Base-by-base conservation (phyloP, 371 early-diverging fungal species). In the Mortierella sp. region DNA sequence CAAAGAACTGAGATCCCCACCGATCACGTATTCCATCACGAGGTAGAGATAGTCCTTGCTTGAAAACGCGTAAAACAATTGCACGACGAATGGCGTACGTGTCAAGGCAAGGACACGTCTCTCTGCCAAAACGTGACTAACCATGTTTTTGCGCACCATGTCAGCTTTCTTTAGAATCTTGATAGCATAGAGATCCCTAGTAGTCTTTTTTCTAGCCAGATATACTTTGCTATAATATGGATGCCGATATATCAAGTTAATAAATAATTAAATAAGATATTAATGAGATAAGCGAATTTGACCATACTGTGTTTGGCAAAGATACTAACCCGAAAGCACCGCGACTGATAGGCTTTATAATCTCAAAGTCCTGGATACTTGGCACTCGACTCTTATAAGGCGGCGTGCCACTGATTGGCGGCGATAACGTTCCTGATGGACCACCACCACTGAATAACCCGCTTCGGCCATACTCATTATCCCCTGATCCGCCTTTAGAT, bases 1-100 rank as follows among this genome's bases (percentile, higher is more conserved):
- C 12, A 97, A 79, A 3, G 97, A 90, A 7, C 96, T 97, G 28
- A 96, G 88, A 83, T 99, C 99, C 3, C 99, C 99, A 6, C 99
- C 99, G 64, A 95, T 96, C 10, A 97, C 87, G 83, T 97, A 99
- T 72, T 98, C 98, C 96, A 98, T 96, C 7, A 96, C 98, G 63
- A 98, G 88, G 80, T 95, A 99, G 31, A 99, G 85, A 75, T 95
- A 93, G 13, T 96, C 92, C 66, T 89, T 89, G 62, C 93, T 94
- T 69, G 98, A 96, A 77, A 99, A 99, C 8, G 96, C 92, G 66
- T 92, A 97, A 83, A 92, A 94, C 5, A 97, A 83, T 68, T 95
- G 96, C 19, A 97, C 97, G 10, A 99, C 92, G 85, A 92, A 98
- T 1, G 98, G 98, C 22, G 92, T 94, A 17, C 93, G 89, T 17